Evolutionary conservation across 768 basidiomycete species (phyloP).

Genomic region (Suillus variegatus): DNA sequence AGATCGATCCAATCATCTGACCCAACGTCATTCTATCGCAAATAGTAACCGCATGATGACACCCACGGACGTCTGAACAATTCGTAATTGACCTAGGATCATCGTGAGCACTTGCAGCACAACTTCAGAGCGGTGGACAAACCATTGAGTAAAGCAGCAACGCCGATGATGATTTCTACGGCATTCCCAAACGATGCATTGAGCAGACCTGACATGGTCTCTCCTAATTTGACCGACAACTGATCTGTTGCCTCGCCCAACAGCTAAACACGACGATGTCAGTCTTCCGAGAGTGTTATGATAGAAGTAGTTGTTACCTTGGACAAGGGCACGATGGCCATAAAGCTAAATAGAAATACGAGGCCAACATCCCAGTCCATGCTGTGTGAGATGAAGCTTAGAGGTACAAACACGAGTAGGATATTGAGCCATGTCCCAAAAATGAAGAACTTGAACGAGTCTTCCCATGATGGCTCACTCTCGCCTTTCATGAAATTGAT

Average conservation of each 20-base stretch:
- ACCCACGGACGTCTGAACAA: background rate
- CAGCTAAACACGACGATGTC: background rate
- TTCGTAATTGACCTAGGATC: no score
- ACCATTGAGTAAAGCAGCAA: no score
- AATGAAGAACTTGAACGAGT: conserved; percentile 61
- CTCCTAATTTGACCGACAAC: background rate
- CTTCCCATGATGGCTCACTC: conserved; percentile 60
- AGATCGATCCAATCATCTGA: background rate
- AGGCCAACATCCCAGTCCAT: conserved; percentile 75
- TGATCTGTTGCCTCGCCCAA: background rate
- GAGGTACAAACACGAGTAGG: conserved; percentile 77
- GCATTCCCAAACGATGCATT: no score
- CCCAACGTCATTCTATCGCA: background rate
- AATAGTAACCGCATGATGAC: background rate
- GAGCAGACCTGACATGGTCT: background rate
- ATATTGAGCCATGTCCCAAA: conserved; percentile 73
- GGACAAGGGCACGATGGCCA: conserved; percentile 82
- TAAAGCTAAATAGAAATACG: conserved; percentile 72
- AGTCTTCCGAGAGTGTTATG: background rate
- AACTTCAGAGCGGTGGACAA: no score
- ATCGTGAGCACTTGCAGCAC: no score
- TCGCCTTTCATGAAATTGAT: conserved; percentile 47
- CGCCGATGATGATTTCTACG: no score
- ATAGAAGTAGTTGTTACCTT: background rate
- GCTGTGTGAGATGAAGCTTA: conserved; percentile 65